Conservation (phyloP, 179 eudicot genomes). For the Dionaea muscipula region DNA sequence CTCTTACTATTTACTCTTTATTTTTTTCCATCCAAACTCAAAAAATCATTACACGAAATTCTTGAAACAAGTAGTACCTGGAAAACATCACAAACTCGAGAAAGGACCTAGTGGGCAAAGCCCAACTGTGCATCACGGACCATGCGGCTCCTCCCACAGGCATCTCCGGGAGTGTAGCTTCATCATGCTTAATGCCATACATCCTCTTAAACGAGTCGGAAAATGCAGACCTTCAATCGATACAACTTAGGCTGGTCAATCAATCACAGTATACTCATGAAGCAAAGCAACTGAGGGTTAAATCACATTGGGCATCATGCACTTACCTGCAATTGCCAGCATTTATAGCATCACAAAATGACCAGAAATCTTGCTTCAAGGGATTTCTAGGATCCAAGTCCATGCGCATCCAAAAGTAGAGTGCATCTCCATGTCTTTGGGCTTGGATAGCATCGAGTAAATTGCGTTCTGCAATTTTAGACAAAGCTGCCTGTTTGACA, state of each 20-base stretch:
- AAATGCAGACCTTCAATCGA: constrained; percentile 48
- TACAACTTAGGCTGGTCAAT: constrained; percentile 2
- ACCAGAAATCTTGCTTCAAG: constrained; percentile 66
- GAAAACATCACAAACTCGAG: constrained; percentile 84
- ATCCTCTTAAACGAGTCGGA: constrained; percentile 60
- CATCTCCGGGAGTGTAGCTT: constrained; percentile 57
- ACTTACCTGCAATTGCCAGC: constrained; percentile 91
- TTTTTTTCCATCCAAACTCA: too few relatives aligned
- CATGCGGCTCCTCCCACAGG: constrained; percentile 67
- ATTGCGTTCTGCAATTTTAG: constrained; percentile 53
- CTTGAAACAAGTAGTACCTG: too few relatives aligned
- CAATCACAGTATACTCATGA: too few relatives aligned
- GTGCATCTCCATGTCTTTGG: constrained; percentile 54
- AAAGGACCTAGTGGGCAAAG: constrained; percentile 76
- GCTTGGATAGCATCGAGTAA: constrained; percentile 52
- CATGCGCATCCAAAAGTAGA: constrained; percentile 84
- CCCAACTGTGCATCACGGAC: constrained; percentile 92
- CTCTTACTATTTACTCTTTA: too few relatives aligned
- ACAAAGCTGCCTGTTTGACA: constrained; percentile 47
- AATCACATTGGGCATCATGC: background rate
- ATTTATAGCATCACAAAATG: constrained; percentile 84
- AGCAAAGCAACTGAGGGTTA: background rate
- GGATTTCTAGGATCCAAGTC: constrained; percentile 71
- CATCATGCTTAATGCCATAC: constrained; percentile 47
- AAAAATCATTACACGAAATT: too few relatives aligned